Conservation (phyloP, 768 basidiomycete species). For the Boletus speciosus region DNA sequence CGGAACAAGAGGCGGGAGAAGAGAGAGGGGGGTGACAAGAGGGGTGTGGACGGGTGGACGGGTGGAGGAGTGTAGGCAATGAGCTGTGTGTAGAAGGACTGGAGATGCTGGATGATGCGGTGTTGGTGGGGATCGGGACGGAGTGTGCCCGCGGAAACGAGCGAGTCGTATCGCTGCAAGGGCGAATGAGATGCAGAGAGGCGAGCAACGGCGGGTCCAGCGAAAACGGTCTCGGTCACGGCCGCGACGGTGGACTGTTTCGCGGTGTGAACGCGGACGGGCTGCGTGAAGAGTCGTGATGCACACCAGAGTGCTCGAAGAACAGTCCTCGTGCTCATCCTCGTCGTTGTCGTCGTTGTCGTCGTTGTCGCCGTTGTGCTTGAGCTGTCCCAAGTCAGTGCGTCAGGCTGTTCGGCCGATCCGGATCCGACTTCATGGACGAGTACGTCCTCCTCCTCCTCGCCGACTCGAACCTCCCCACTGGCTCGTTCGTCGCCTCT, state of each 20-base stretch:
- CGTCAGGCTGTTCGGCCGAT: background rate
- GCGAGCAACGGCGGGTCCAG: background rate
- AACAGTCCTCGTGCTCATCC: background rate
- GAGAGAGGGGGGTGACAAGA: conserved; percentile 21
- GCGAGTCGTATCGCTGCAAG: conserved; percentile 41
- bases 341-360: conserved; percentile 1
- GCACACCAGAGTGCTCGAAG: background rate
- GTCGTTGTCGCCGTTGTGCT: background rate
- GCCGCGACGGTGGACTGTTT: conserved; percentile 9
- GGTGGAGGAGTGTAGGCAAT: conserved; percentile 65
- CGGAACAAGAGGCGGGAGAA: conserved; percentile 31
- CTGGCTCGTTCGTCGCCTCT: conserved; percentile 94
- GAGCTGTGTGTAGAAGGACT: conserved; percentile 73
- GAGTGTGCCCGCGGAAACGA: conserved; percentile 52
- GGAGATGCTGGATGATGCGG: conserved; percentile 76
- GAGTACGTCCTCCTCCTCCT: conserved; percentile 73
- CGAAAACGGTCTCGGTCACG: background rate
- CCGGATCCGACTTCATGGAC: conserved; percentile 18
- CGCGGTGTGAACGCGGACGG: conserved; percentile 3
- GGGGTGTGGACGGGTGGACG: conserved; percentile 39
- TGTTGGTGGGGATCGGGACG: conserved; percentile 81
- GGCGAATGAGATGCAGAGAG: conserved; percentile 13
- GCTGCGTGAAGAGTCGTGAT: conserved; percentile 1
- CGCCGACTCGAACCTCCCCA: conserved; percentile 91
- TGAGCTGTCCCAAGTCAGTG: background rate